phyloP scores from a whole-genome alignment of 441 rosid species.

The Erodium texanum region DNA sequence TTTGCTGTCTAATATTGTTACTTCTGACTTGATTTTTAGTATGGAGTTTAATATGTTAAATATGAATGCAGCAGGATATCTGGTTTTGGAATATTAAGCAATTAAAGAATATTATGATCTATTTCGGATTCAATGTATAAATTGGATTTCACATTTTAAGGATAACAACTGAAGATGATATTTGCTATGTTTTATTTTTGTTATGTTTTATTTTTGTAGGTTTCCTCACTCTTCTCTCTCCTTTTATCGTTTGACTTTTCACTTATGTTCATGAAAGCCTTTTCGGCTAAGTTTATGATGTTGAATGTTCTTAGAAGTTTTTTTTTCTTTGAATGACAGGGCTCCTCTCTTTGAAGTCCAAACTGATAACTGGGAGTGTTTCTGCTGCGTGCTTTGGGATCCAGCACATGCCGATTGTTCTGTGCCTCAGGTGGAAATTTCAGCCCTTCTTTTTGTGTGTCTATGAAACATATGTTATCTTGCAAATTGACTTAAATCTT shows the following conservation, averaged over 20 bases:
- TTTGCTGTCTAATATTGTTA: background rate
- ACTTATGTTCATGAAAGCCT: background rate
- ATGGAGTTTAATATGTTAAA: background rate
- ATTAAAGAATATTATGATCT: background rate
- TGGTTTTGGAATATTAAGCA: background rate
- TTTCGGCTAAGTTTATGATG: constrained; percentile 14
- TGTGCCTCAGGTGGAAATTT: constrained; percentile 60
- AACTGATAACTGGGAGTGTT: constrained; percentile 90
- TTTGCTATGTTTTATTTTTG: background rate
- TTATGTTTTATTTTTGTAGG: background rate
- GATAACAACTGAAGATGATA: background rate
- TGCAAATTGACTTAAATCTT: background rate
- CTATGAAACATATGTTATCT: background rate
- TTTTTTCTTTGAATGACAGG: constrained; percentile 33
- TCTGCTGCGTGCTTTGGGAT: constrained; percentile 72
- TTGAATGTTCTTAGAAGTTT: constrained; percentile 12
- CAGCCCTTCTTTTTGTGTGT: background rate
- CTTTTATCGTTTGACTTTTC: background rate
- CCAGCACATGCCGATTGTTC: constrained; percentile 83
- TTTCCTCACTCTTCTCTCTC: background rate
- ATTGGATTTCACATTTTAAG: background rate
- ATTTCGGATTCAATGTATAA: background rate
- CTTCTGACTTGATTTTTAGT: background rate
- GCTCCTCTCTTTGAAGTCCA: constrained; percentile 91
- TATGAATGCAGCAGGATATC: background rate